These are phyloP conservation scores for Zygoascus meyerae DNA, from an alignment of 1,139 yeast species.

Conservation along the genomic window DNA sequence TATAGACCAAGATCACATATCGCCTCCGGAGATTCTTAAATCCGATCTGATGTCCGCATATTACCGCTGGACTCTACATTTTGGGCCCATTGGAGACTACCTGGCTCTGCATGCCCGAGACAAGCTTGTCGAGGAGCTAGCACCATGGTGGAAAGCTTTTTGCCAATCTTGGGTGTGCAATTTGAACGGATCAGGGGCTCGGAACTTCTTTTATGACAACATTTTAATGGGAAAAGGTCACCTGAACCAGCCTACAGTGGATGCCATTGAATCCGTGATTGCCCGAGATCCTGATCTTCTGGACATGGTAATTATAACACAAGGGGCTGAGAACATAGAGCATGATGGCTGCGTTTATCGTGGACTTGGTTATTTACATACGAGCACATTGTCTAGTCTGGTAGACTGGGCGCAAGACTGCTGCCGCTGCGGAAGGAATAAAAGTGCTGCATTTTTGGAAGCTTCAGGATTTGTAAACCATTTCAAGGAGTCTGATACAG, in stretches of 20 bases:
- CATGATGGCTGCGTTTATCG: constrained; percentile 27
- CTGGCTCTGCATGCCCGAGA: constrained; percentile 15
- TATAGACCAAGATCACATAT: constrained; percentile 3
- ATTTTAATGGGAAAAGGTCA: constrained; percentile 22
- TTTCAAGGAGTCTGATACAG: background rate
- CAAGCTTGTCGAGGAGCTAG: constrained; percentile 17
- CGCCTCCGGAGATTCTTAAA: constrained; percentile 21
- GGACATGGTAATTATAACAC: constrained; percentile 22
- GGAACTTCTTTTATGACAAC: constrained; percentile 19
- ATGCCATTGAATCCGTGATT: constrained; percentile 23
- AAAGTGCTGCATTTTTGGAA: constrained; percentile 24
- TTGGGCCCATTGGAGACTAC: constrained; percentile 21
- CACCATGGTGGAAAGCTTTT: constrained; percentile 31
- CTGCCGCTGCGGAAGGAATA: constrained; percentile 17
- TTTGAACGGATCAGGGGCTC: constrained; percentile 22
- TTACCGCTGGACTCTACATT: constrained; percentile 27
- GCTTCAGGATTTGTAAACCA: constrained; percentile 21
- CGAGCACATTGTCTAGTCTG: constrained; percentile 22
- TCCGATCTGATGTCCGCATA: constrained; percentile 26
- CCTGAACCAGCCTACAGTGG: constrained; percentile 22
- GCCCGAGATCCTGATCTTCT: constrained; percentile 18
- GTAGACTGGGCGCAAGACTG: constrained; percentile 28
- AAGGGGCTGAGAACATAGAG: constrained; percentile 16
- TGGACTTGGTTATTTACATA: constrained; percentile 14
- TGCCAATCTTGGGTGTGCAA: constrained; percentile 25